Evolutionary conservation across 2,329 filamentous ascomycete genomes (phyloP), one percentile per base, ranked within the genome.

Genomic region (Passalora sequoiae): DNA sequence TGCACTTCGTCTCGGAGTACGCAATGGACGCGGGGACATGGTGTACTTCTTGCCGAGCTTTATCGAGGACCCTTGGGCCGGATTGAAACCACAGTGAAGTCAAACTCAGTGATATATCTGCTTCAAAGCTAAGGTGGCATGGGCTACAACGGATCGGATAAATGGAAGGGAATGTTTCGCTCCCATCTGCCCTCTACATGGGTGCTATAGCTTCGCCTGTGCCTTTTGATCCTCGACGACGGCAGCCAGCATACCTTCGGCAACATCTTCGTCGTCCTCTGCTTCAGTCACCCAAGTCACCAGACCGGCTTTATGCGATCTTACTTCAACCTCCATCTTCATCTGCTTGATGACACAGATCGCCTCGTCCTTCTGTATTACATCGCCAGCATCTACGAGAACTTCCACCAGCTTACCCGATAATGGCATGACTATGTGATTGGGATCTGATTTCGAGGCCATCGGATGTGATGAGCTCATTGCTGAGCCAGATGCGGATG

Each of bases 21-120:
- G 62, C 38, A 69, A 72, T 49, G 64, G 68, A 46, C 66, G 65
- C 1, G 86, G 83, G 70, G 85, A 82, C 63, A 67, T 74, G 28
- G 79, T 73, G 25, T 86, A 85, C 62, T 89, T 87, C 62, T 76
- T 86, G 46, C 75, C 77, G 0, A 74, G 71, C 45, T 85, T 82
- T 49, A 78, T 86, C 54, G 73, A 81, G 60, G 86, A 89, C 60
- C 85, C 85, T 0, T 89, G 85, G 85, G 38, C 30, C 6, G 32
- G 44, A 7, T 29, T 52, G 36, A 75, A 72, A 38, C 62, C 42
- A 15, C 27, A 22, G 22, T 44, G 36, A 44, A 27, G n/a, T n/a
- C n/a, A n/a, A n/a, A n/a, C n/a, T n/a, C n/a, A n/a, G n/a, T n/a
- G n/a, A n/a, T n/a, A n/a, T n/a, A n/a, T n/a, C n/a, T n/a, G n/a